phyloP scores from a whole-genome alignment of 2,329 filamentous ascomycete species.

The Myrmaecium sp. region DNA sequence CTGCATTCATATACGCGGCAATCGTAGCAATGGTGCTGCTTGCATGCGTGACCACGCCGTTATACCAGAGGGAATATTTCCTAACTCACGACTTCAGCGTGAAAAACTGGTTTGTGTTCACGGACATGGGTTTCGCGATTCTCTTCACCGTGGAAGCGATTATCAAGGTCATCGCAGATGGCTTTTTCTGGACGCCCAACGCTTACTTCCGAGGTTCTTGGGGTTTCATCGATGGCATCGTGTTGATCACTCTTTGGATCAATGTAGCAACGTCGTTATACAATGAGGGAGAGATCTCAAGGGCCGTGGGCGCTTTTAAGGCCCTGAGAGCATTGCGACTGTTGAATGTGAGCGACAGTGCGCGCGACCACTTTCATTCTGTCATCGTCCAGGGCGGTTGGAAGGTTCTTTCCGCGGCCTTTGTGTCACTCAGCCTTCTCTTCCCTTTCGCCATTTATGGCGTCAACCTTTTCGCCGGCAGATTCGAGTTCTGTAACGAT shows the following conservation, averaged over 20 bases:
- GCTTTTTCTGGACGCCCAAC: slow-evolving; percentile 91
- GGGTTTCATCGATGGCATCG: slow-evolving; percentile 88
- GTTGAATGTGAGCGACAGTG: slow-evolving; percentile 90
- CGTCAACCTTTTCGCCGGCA: slow-evolving; percentile 77
- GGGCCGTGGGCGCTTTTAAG: slow-evolving; percentile 93
- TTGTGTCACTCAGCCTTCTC: slow-evolving; percentile 83
- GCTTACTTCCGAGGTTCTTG: slow-evolving; percentile 93
- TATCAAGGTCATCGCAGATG: slow-evolving; percentile 90
- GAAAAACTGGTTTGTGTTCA: slow-evolving; percentile 87
- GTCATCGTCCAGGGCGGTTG: slow-evolving; percentile 85
- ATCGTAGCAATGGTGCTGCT: slow-evolving; percentile 97
- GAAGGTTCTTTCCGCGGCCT: slow-evolving; percentile 84
- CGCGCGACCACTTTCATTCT: slow-evolving; percentile 89
- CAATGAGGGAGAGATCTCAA: slow-evolving; percentile 68
- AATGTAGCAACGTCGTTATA: slow-evolving; percentile 73
- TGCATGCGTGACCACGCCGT: slow-evolving; percentile 81
- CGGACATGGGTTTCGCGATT: slow-evolving; percentile 74
- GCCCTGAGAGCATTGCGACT: slow-evolving; percentile 78
- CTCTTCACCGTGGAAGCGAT: slow-evolving; percentile 73
- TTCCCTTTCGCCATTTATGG: slow-evolving; percentile 96
- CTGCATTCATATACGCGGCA: slow-evolving; percentile 79
- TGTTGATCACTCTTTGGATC: slow-evolving; percentile 86
- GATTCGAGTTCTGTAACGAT: slow-evolving; percentile 70
- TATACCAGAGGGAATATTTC: slow-evolving; percentile 86
- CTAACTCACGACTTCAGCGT: slow-evolving; percentile 39